phyloP scores from a whole-genome alignment of 345 rosid species.

The Pseudoturritis turrita region DNA sequence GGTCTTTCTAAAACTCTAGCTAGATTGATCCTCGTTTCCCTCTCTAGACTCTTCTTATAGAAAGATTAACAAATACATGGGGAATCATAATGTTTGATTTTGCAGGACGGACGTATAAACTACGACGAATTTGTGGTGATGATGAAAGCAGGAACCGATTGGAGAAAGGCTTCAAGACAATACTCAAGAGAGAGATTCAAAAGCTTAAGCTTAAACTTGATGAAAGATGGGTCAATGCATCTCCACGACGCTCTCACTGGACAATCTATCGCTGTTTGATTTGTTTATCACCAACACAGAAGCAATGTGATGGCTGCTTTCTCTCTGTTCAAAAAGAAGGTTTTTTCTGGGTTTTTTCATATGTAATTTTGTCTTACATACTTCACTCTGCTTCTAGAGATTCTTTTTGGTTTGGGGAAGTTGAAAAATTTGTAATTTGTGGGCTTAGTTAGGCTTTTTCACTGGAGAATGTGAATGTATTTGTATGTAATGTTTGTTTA shows the following conservation, averaged over 20 bases:
- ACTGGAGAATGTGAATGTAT: constrained; percentile 13
- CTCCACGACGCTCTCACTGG: constrained; percentile 87
- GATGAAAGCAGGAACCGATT: constrained; percentile 99
- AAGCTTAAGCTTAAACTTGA: constrained; percentile 86
- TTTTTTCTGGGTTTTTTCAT: neutral
- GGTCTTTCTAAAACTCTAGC: constrained; percentile 34
- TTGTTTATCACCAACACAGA: constrained; percentile 2
- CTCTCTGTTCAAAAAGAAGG: constrained; percentile 1
- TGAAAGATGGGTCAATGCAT: constrained; percentile 95
- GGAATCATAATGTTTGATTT: neutral
- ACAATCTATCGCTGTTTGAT: constrained; percentile 61
- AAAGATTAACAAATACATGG: neutral
- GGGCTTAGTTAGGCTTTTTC: constrained; percentile 7
- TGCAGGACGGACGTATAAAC: constrained; percentile 80
- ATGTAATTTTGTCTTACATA: constrained; percentile 10
- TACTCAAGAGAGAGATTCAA: constrained; percentile 97
- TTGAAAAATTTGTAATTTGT: constrained; percentile 24
- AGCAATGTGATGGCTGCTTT: constrained; percentile 4
- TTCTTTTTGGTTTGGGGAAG: constrained; percentile 22
- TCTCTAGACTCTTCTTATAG: neutral
- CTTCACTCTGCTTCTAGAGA: constrained; percentile 19
- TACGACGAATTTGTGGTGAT: constrained; percentile 90
- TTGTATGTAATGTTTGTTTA: constrained; percentile 30
- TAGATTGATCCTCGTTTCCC: neutral
- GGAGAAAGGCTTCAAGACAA: constrained; percentile 98